Evolutionary conservation across 2,329 filamentous ascomycete species (phyloP).

Genomic region (Lasiodiplodia sp.): DNA sequence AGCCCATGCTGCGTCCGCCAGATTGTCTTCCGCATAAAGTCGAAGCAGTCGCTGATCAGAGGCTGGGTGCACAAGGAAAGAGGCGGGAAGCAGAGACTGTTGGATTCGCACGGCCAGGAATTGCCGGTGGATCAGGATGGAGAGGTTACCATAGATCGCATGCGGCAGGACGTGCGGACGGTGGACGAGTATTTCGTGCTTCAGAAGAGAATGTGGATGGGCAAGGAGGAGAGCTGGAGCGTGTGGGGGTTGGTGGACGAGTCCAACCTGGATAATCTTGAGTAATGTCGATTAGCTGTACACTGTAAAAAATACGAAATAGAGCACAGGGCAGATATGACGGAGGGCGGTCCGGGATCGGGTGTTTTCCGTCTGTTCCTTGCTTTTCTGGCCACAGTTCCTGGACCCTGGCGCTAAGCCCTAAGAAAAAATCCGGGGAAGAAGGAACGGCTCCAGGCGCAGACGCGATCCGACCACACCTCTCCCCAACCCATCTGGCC

Average conservation of each 20-base stretch:
- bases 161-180: constrained; percentile 46
- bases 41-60: constrained; percentile 55
- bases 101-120: constrained; percentile 28
- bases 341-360: neutral
- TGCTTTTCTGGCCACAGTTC: neutral
- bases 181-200: constrained; percentile 72
- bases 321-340: neutral
- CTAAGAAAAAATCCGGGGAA: constrained; percentile 23
- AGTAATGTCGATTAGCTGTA: neutral
- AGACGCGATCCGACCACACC: constrained; percentile 6
- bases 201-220: constrained; percentile 57
- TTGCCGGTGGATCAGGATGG: constrained; percentile 18
- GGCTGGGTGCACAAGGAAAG: constrained; percentile 42
- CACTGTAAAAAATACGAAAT: neutral
- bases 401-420: constrained; percentile 24
- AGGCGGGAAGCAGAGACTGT: constrained; percentile 41
- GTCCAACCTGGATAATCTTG: constrained; percentile 46
- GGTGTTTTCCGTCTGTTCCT: neutral
- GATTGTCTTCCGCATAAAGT: constrained; percentile 67
- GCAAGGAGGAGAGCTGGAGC: constrained; percentile 63
- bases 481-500: neutral
- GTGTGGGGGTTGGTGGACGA: constrained; percentile 70
- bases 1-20: constrained; percentile 58
- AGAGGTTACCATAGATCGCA: constrained; percentile 27
- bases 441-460: constrained; percentile 8